Evolutionary conservation across 2,329 filamentous ascomycete genomes (phyloP).

Genomic region (Stromatinia cepivora): DNA sequence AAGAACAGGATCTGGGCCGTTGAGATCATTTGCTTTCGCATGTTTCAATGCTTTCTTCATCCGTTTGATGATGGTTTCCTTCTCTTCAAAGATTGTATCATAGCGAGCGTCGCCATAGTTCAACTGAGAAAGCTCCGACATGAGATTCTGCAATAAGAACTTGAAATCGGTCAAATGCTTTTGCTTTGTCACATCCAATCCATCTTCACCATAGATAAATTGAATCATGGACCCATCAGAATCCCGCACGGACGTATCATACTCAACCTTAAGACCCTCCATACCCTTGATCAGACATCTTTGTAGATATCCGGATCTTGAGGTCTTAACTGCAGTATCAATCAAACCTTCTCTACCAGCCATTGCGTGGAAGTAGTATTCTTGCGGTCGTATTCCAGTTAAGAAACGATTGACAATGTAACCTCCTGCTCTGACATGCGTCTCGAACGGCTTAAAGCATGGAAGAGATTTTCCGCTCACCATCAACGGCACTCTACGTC

Average conservation of each 20-base stretch:
- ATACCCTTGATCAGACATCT: conserved; percentile 98
- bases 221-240: conserved; percentile 91
- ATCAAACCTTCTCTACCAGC: conserved; percentile 97
- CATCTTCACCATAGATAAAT: conserved; percentile 96
- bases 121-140: conserved; percentile 75
- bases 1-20: conserved; percentile 68
- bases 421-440: conserved; percentile 82
- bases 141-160: conserved; percentile 84
- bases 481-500: conserved; percentile 92
- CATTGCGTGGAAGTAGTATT: conserved; percentile 99
- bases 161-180: conserved; percentile 88
- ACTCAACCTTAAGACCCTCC: conserved; percentile 89
- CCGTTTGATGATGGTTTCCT: conserved; percentile 59
- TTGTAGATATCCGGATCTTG: conserved; percentile 93
- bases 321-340: conserved; percentile 98
- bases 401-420: conserved; percentile 97
- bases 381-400: conserved; percentile 93
- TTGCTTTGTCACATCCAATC: conserved; percentile 89
- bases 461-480: conserved; percentile 95
- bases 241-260: conserved; percentile 92
- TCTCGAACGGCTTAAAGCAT: conserved; percentile 91
- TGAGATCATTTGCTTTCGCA: conserved; percentile 55
- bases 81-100: conserved; percentile 62
- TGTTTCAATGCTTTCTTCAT: conserved; percentile 82
- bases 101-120: conserved; percentile 62